Base-by-base conservation (phyloP, 805 yeast species). In the Saturnispora ahearnii region DNA sequence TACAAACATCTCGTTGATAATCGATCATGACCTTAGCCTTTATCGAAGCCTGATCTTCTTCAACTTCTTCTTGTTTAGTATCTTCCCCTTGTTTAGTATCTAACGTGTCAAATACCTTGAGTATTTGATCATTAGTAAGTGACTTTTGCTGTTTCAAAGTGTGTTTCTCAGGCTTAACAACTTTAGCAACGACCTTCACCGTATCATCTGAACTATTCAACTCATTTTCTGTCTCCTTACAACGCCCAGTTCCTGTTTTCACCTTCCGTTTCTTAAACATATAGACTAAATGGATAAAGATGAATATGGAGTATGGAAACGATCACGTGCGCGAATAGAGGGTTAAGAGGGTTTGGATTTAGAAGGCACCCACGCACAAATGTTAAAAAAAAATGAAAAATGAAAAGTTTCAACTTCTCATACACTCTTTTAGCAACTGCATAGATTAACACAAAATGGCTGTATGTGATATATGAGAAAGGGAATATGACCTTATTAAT, bases 1-100 rank as follows among this genome's bases (percentile, higher is more conserved):
- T 93, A 62, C 99, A 93, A 2, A 93, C 82, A 61, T 93, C 97
- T 1, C 95, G 90, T 62, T 87, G 96, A 61, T 82, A 93, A 61
- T 93, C 99, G 36, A 84, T 74, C 2, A 82, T 70, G 0, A 87
- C 81, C 0, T 89, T 84, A 11, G 82, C 74, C 42, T 78, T 73
- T 29, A 90, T 33, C 13, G 50, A 21, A 15, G 10, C 30, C 24
- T 40, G 15, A 4, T 33, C 12, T n/a, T 31, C 24, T 10, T 12
- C 10, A 13, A 13, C 32, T 7, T 29, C 4, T 12, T 21, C 18
- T 15, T 33, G 34, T 10, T 26, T 45, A 5, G 11, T 18, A 7
- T 29, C 40, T 1, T 24, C 13, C 1, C 34, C 50, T n/a, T 32
- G 43, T n/a, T 22, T 38, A 9, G n/a, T 32, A 22, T 43, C 32